These are phyloP conservation scores for Neopestalotiopsis clavispora DNA, from an alignment of 2,329 filamentous ascomycete species.

Conservation along the genomic window DNA sequence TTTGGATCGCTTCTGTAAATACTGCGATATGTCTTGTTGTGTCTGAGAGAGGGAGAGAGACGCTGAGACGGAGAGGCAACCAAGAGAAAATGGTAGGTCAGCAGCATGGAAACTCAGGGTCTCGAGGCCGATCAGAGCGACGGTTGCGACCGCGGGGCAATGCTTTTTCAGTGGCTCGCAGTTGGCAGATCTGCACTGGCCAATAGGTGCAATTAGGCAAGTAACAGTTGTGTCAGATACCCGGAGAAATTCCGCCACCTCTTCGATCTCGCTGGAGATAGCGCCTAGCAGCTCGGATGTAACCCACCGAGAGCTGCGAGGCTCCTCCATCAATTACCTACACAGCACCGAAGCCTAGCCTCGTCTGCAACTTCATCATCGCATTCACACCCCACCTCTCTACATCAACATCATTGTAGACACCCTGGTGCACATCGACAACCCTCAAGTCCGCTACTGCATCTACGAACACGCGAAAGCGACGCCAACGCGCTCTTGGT, in stretches of 20 bases:
- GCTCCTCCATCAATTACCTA: not conserved
- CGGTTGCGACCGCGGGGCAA: constrained; percentile 29
- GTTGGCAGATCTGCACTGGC: not conserved
- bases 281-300: not conserved
- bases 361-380: not conserved
- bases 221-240: not conserved
- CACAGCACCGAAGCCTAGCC: not conserved
- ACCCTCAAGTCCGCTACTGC: not conserved
- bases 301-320: not conserved
- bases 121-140: constrained; percentile 12
- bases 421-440: too few relatives aligned
- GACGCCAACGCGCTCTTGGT: not conserved
- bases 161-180: constrained; percentile 8
- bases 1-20: constrained; percentile 16
- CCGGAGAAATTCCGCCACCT: constrained; percentile 9
- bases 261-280: not conserved
- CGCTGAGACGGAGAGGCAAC: constrained; percentile 14
- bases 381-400: not conserved
- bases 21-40: not conserved
- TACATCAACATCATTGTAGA: not conserved
- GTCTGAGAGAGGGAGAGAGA: not conserved
- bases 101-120: constrained; percentile 5
- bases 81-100: not conserved
- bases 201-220: not conserved
- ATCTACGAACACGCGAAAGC: not conserved